Evolutionary conservation across 164 flowering plant genomes (phyloP).

Genomic region (Umbellularia californica): DNA sequence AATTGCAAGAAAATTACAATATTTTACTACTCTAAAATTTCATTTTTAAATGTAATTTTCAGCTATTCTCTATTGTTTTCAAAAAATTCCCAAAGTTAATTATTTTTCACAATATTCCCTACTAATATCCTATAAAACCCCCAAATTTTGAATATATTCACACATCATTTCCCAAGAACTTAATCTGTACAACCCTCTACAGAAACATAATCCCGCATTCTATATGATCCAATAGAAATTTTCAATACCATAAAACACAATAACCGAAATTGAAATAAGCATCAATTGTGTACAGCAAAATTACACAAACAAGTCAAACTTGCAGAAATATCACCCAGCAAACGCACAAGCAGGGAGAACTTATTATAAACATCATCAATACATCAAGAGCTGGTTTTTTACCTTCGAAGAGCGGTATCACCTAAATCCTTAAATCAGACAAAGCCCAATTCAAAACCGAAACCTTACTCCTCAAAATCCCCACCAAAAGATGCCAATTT

Average conservation of each 20-base stretch:
- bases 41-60: too few species aligned
- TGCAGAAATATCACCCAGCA: neutral
- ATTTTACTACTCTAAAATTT: too few species aligned
- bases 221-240: neutral
- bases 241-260: neutral
- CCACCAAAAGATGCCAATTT: slow-evolving; percentile 1
- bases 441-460: neutral
- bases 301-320: neutral
- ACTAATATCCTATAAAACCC: too few species aligned
- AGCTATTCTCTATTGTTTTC: neutral
- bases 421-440: neutral
- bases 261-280: neutral
- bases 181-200: neutral
- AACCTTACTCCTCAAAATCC: slow-evolving; percentile 5
- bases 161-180: neutral
- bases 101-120: too few species aligned
- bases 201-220: neutral
- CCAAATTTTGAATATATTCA: neutral
- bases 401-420: slow-evolving; percentile 16
- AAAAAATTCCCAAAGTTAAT: neutral
- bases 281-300: neutral
- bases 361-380: neutral
- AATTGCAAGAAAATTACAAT: too few species aligned
- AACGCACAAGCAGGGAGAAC: neutral
- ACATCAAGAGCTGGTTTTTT: neutral